phyloP scores from a whole-genome alignment of 2,329 filamentous ascomycete species.

The Calonectria henricotiae region DNA sequence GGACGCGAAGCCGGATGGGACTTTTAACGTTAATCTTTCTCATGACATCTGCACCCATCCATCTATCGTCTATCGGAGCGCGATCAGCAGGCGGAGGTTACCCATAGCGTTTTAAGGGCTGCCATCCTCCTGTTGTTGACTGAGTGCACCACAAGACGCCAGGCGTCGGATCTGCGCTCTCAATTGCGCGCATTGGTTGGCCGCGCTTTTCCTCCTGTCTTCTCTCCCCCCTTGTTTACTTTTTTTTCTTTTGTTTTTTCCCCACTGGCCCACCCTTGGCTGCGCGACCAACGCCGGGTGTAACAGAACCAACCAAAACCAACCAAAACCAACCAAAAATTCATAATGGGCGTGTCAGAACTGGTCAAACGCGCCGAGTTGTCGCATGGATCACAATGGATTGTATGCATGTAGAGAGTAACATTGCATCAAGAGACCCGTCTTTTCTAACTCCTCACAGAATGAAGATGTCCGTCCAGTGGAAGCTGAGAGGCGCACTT shows the following conservation, averaged over 20 bases:
- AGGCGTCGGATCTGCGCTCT: neutral
- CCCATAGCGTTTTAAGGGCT: conserved; percentile 25
- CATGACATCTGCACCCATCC: neutral
- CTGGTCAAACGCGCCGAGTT: conserved; percentile 52
- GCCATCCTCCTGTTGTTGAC: neutral
- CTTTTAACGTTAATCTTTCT: conserved; percentile 12
- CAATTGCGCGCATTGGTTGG: neutral
- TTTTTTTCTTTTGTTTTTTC: neutral
- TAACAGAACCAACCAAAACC: neutral
- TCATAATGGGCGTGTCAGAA: conserved; percentile 48
- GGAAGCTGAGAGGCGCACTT: conserved; percentile 61
- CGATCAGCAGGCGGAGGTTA: neutral
- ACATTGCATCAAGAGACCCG: neutral
- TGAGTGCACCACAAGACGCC: conserved; percentile 3
- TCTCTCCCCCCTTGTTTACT: neutral
- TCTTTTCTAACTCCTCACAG: conserved; percentile 44
- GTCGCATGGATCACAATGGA: conserved; percentile 56
- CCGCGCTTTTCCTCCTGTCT: neutral
- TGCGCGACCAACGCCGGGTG: neutral
- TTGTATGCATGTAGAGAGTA: conserved; percentile 46
- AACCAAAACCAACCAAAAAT: neutral
- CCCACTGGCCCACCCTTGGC: neutral
- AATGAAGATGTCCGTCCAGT: conserved; percentile 70
- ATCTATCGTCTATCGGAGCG: neutral
- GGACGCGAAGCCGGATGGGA: conserved; percentile 3